A percentile compares a stretch with the other conserved stretches of the same genome.
These are phyloP conservation scores for Rhinocladiella similis DNA, from an alignment of 2,329 filamentous ascomycete species.

Conservation along the genomic window DNA sequence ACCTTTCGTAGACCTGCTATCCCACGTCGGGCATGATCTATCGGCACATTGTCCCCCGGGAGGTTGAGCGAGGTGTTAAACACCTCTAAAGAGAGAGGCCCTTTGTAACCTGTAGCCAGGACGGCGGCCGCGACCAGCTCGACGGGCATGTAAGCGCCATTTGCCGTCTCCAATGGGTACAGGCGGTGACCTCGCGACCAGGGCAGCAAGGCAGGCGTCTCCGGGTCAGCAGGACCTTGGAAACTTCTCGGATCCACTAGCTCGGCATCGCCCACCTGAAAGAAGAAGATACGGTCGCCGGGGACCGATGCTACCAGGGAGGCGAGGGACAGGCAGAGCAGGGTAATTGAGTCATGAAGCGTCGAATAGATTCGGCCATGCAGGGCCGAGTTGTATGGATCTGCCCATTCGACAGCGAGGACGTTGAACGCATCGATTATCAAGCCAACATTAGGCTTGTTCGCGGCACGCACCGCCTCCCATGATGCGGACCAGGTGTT, in stretches of 20 bases:
- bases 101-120: constrained; percentile 34
- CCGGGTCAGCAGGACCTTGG: constrained; percentile 26
- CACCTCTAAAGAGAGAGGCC: constrained; percentile 36
- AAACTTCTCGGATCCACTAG: constrained; percentile 30
- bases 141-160: constrained; percentile 36
- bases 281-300: constrained; percentile 37
- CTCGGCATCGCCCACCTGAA: constrained; percentile 36
- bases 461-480: constrained; percentile 36
- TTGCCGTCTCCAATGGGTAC: constrained; percentile 31
- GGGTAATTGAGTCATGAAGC: constrained; percentile 30
- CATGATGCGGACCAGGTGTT: constrained; percentile 38
- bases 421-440: constrained; percentile 38
- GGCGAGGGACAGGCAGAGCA: constrained; percentile 31
- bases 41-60: constrained; percentile 25
- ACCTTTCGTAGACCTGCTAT: constrained; percentile 28
- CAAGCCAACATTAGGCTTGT: constrained; percentile 35
- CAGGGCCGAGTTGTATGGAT: constrained; percentile 33
- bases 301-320: constrained; percentile 32
- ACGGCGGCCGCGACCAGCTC: constrained; percentile 35
- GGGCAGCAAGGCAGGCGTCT: constrained; percentile 31
- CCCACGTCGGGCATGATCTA: constrained; percentile 32
- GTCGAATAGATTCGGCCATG: constrained; percentile 34
- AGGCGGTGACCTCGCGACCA: constrained; percentile 37
- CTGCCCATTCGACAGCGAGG: constrained; percentile 36
- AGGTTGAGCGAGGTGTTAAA: constrained; percentile 34